Evolutionary conservation across 176 grass and related monocot species (phyloP).

Genomic region (Musa troglodytarum): DNA sequence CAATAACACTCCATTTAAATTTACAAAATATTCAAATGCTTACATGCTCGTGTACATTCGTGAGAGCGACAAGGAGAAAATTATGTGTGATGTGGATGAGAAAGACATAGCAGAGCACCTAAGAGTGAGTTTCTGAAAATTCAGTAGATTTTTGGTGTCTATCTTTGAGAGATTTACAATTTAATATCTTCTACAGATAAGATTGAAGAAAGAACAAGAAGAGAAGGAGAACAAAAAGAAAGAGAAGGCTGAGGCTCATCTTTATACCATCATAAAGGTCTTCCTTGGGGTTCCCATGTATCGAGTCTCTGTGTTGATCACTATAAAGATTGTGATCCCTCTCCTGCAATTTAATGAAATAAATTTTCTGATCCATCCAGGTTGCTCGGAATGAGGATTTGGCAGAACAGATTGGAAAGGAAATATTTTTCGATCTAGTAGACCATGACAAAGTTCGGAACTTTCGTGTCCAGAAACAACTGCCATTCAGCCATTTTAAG

Average conservation of each 20-base stretch:
- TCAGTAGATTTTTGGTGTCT: not conserved
- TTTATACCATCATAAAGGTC: constrained; percentile 69
- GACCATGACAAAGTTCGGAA: constrained; percentile 56
- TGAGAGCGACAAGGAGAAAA: constrained; percentile 63
- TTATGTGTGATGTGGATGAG: constrained; percentile 62
- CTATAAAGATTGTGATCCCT: constrained; percentile 10
- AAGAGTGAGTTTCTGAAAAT: constrained; percentile 34
- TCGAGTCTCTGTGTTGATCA: not conserved
- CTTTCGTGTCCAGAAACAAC: constrained; percentile 43
- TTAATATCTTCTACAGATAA: constrained; percentile 30
- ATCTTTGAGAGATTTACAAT: not conserved
- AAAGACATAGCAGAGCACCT: constrained; percentile 57
- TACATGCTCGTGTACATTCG: constrained; percentile 82
- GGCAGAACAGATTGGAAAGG: constrained; percentile 49
- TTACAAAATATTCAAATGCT: constrained; percentile 75
- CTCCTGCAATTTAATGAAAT: constrained; percentile 9
- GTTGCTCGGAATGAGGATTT: constrained; percentile 49
- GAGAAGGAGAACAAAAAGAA: constrained; percentile 66
- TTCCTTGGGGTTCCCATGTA: not conserved
- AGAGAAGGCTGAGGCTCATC: constrained; percentile 76
- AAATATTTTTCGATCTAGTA: constrained; percentile 51
- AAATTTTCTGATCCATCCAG: constrained; percentile 23
- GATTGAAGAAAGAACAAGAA: constrained; percentile 62
- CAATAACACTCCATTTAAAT: constrained; percentile 49
- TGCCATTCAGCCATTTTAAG: constrained; percentile 44